Conservation (phyloP, 2,329 filamentous ascomycete genomes). For the Colletotrichum sansevieriae region DNA sequence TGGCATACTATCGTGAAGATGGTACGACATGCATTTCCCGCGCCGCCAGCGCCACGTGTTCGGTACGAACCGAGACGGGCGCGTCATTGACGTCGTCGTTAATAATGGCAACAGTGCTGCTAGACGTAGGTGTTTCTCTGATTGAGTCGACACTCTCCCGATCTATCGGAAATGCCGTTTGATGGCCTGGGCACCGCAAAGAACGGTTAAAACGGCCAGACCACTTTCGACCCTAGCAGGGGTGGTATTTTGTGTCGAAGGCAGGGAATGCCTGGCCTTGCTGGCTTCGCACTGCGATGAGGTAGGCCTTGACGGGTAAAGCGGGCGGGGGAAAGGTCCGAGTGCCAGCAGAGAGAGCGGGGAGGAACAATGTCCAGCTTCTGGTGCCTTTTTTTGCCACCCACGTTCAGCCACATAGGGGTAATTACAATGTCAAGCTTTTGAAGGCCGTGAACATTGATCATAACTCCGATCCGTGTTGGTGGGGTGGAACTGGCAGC, state of each 20-base stretch:
- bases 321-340: not conserved
- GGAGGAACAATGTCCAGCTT: not conserved
- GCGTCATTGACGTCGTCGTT: not conserved
- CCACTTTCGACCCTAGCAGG: not conserved
- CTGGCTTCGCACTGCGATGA: not conserved
- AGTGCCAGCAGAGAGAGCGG: not conserved
- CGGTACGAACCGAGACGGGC: conserved; percentile 12
- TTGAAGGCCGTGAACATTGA: conserved; percentile 2
- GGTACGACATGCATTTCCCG: not conserved
- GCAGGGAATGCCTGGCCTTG: not conserved
- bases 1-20: conserved; percentile 2
- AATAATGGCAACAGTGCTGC: conserved; percentile 5
- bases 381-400: no score
- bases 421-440: no score
- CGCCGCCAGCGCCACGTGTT: conserved; percentile 11
- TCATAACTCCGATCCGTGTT: not conserved
- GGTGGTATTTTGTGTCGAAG: not conserved
- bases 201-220: not conserved
- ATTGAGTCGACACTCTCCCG: no score
- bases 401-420: no score
- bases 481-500: conserved; percentile 1
- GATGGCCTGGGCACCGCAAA: not conserved
- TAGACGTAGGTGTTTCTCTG: no score
- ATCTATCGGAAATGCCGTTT: not conserved
- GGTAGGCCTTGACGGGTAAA: not conserved